These are phyloP conservation scores for Marasmius oreades DNA, from an alignment of 1,284 basidiomycete species.

Conservation along the genomic window DNA sequence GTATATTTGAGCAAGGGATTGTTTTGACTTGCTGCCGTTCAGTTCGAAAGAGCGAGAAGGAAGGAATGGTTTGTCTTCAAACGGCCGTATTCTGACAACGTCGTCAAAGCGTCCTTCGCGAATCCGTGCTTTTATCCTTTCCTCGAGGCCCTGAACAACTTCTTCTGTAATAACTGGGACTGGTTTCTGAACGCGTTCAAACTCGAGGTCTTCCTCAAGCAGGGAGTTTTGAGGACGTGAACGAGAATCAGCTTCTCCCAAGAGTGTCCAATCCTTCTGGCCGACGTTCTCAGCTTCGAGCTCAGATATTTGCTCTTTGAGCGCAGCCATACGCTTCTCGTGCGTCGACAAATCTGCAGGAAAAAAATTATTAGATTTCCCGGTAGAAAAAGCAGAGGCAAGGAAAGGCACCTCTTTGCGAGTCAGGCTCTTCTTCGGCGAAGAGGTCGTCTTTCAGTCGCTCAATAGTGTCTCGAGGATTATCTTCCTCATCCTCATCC, in stretches of 20 bases:
- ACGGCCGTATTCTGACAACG: constrained; percentile 75
- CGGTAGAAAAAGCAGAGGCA: not conserved
- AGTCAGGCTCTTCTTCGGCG: constrained; percentile 55
- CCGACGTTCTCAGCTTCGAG: constrained; percentile 72
- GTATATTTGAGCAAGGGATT: constrained; percentile 95
- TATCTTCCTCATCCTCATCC: constrained; percentile 24
- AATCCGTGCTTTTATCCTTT: constrained; percentile 89
- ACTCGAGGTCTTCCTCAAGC: constrained; percentile 93
- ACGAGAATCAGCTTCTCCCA: constrained; percentile 86
- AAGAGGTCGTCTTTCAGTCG: constrained; percentile 67
- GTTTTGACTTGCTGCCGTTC: constrained; percentile 82
- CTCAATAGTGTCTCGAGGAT: constrained; percentile 44
- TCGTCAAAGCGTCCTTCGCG: constrained; percentile 89
- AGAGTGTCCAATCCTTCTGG: constrained; percentile 83
- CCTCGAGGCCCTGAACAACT: constrained; percentile 80
- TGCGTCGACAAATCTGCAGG: constrained; percentile 50
- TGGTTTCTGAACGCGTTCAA: constrained; percentile 85
- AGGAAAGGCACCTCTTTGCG: constrained; percentile 33
- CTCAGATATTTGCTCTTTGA: constrained; percentile 65
- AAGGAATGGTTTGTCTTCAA: constrained; percentile 86
- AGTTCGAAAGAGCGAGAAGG: constrained; percentile 90
- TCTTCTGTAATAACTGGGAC: constrained; percentile 92
- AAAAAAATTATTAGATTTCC: constrained; percentile 11
- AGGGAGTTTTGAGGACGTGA: constrained; percentile 89
- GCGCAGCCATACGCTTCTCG: constrained; percentile 56